Evolutionary conservation across 805 yeast genomes (phyloP), one percentile per base, ranked within the genome.

Genomic region (Candida silvicultrix): DNA sequence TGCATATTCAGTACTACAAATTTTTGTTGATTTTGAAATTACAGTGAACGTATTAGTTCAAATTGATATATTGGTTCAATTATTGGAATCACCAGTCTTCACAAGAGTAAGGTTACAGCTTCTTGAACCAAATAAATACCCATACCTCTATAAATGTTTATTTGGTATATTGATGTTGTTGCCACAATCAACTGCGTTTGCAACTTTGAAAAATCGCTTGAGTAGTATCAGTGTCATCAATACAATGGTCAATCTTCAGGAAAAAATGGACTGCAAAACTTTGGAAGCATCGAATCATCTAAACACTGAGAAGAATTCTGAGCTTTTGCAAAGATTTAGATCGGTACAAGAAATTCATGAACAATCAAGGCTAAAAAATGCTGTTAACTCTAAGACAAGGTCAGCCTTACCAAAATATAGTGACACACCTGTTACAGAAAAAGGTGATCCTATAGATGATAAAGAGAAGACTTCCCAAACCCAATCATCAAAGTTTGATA

Each of bases 101-200:
- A 83, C 95, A 18, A 81, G 85, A 55, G 72, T 90, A 51, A 76
- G 99, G 48, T 69, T 94, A 45, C 97, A 92, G 64, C 69, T 94
- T n/a, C 68, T 94, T 41, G 95, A 88, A 58, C 97, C 97, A 1
- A 87, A 83, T 41, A 78, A 76, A 51, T 76, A 85, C 59, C 95
- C 95, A 1, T 85, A 76, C 57, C 67, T 94, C 31, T 87, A 84
- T 71, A 88, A 89, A 60, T 86, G 96, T 44, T 73, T 94, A 28
- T 94, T 89, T 62, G 99, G 98, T 2, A 75, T 94, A 28, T 69
- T 94, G 48, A 94, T 94, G 99, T 73, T 94, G 5, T 66, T 94
- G 42, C 99, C 99, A 0, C 99, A 94, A 62, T 88, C 97, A 0
- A 77, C 87, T 12, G 96, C 98, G 0, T 94, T 88, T 61, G 80